Evolutionary conservation across 306 rosid species (phyloP).

Genomic region (Cicer bijugum): DNA sequence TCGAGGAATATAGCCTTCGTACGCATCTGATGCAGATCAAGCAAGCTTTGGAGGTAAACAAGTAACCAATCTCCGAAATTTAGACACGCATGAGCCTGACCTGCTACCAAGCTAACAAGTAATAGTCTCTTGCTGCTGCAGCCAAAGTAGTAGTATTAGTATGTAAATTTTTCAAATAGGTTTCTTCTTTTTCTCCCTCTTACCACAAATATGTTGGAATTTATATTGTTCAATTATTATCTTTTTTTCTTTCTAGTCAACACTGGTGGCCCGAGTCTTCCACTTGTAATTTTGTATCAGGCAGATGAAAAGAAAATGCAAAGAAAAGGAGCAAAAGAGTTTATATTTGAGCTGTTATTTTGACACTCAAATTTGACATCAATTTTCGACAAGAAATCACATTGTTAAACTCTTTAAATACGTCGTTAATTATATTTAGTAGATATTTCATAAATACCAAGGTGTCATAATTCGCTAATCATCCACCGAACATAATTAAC

Average conservation of each 20-base stretch:
- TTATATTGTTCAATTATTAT: slow-evolving; percentile 39
- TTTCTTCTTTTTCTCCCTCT: neutral
- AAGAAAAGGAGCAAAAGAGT: slow-evolving; percentile 48
- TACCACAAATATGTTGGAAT: slow-evolving; percentile 44
- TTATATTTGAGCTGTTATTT: neutral
- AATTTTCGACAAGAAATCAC: too few species aligned
- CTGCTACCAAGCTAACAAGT: slow-evolving; percentile 55
- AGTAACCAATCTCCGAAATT: slow-evolving; percentile 52
- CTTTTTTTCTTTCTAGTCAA: slow-evolving; percentile 32
- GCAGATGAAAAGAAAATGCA: slow-evolving; percentile 56
- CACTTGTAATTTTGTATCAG: slow-evolving; percentile 63
- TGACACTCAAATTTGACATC: too few species aligned
- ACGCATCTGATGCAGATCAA: slow-evolving; percentile 77
- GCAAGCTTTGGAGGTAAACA: slow-evolving; percentile 57
- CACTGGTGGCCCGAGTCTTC: slow-evolving; percentile 54
- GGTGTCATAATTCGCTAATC: too few species aligned
- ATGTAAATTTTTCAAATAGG: slow-evolving; percentile 57
- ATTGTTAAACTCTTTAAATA: too few species aligned
- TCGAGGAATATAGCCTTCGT: slow-evolving; percentile 80
- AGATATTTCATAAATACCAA: too few species aligned
- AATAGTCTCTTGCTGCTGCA: slow-evolving; percentile 44
- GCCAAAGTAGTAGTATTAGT: slow-evolving; percentile 47
- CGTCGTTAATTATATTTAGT: too few species aligned
- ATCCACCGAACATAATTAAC: too few species aligned
- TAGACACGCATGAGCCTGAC: slow-evolving; percentile 50